Evolutionary conservation across 2,329 filamentous ascomycete species (phyloP).

Genomic region (Aspergillus hiratsukae): DNA sequence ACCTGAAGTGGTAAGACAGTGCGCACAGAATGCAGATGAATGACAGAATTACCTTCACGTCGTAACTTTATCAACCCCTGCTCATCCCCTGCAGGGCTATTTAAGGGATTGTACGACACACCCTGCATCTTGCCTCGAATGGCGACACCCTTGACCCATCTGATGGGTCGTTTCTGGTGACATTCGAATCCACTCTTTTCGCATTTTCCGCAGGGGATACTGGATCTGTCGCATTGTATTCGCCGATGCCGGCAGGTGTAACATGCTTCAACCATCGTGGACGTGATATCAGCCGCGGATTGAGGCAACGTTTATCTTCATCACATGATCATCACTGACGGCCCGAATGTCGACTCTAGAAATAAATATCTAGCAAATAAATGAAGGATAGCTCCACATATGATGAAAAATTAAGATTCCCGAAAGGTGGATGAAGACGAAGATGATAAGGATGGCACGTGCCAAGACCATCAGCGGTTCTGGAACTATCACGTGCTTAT

Average conservation of each 20-base stretch:
- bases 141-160: constrained; percentile 29
- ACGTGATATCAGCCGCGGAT: not conserved
- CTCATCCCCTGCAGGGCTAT: constrained; percentile 14
- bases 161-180: constrained; percentile 23
- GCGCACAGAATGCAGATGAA: too few relatives aligned
- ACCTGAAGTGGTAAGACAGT: constrained; percentile 1
- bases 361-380: too few relatives aligned
- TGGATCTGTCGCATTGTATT: constrained; percentile 26
- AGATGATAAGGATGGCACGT: not conserved
- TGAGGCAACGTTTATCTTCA: too few relatives aligned
- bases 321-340: too few relatives aligned
- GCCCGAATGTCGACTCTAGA: too few relatives aligned
- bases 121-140: constrained; percentile 19
- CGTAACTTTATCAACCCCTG: too few relatives aligned
- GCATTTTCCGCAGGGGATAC: constrained; percentile 25
- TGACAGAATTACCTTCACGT: too few relatives aligned
- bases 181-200: constrained; percentile 27
- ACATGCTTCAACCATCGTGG: constrained; percentile 12
- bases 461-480: not conserved
- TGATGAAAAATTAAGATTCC: too few relatives aligned
- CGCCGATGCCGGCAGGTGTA: constrained; percentile 29
- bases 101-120: not conserved
- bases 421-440: too few relatives aligned
- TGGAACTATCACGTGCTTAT: not conserved
- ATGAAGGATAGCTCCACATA: too few relatives aligned